Evolutionary conservation across 192 early-diverging fungal species (phyloP).

Genomic region (Spinellus fusiger): DNA sequence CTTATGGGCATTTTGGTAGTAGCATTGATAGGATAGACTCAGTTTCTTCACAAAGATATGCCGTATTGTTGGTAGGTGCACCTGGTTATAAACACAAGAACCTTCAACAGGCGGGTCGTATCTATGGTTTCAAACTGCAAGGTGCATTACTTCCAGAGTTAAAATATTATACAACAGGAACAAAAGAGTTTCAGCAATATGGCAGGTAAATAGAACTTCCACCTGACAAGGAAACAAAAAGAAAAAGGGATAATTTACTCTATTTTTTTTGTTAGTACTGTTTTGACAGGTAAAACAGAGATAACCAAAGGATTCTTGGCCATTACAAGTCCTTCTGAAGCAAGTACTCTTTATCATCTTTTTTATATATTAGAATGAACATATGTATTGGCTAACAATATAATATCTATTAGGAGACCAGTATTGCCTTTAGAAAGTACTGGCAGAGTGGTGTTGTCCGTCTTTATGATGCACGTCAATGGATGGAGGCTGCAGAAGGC

Average conservation of each 20-base stretch:
- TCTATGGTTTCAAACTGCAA: slow-evolving; percentile 28
- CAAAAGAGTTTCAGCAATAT: slow-evolving; percentile 27
- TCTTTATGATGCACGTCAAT: slow-evolving; percentile 10
- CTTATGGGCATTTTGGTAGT: slow-evolving; percentile 29
- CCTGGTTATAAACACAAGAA: slow-evolving; percentile 16
- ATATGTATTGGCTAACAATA: not conserved
- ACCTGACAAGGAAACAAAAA: not conserved
- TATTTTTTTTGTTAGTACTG: slow-evolving; percentile 6
- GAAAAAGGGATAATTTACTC: not conserved
- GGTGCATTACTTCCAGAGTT: not conserved
- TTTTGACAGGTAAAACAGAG: not conserved
- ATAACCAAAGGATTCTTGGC: slow-evolving; percentile 3
- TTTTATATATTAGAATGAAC: not conserved
- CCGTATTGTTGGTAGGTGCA: slow-evolving; percentile 24
- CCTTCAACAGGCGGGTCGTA: slow-evolving; percentile 16
- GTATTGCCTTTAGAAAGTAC: not conserved
- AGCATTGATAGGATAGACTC: not conserved
- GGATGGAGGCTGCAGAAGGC: not conserved
- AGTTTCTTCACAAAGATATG: not conserved
- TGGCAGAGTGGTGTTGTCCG: slow-evolving; percentile 40
- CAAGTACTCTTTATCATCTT: not conserved
- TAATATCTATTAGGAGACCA: slow-evolving; percentile 1
- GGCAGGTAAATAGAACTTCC: slow-evolving; percentile 26
- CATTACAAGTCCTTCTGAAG: slow-evolving; percentile 20
- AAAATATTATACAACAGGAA: slow-evolving; percentile 26